Evolutionary conservation across 2,329 filamentous ascomycete species (phyloP).

Genomic region (Cryphonectria japonica): DNA sequence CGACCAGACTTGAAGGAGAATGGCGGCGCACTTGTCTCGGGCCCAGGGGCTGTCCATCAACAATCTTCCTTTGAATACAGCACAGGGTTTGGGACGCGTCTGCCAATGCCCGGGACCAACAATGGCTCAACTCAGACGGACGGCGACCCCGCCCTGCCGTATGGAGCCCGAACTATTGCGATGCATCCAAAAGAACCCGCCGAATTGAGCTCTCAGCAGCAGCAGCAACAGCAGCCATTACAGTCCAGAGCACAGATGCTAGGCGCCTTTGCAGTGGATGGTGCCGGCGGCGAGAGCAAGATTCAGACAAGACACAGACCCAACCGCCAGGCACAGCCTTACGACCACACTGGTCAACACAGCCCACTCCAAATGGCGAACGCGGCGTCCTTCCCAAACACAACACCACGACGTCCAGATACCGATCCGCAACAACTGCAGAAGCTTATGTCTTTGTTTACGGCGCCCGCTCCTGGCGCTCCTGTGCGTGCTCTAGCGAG

Average conservation of each 20-base stretch:
- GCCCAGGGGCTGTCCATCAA: conserved; percentile 22
- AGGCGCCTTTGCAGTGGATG: conserved; percentile 5
- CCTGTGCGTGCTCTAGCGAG: conserved; percentile 24
- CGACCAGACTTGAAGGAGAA: conserved; percentile 23
- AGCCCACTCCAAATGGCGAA: conserved; percentile 36
- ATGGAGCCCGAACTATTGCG: conserved; percentile 18
- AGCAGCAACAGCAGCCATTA: conserved; percentile 1
- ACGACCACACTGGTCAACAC: conserved; percentile 14
- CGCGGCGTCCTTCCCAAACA: conserved; percentile 35
- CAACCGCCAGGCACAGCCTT: conserved; percentile 10
- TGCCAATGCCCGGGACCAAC: conserved; percentile 36
- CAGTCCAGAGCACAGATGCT: conserved; percentile 7
- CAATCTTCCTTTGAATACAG: conserved; percentile 3
- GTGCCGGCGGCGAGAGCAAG: conserved; percentile 11
- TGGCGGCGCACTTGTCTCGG: conserved; percentile 12
- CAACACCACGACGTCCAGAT: conserved; percentile 40
- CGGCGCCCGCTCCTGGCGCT: conserved; percentile 45
- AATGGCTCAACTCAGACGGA: conserved; percentile 40
- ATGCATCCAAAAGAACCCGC: conserved; percentile 12
- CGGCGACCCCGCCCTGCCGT: conserved; percentile 29
- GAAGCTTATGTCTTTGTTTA: conserved; percentile 65
- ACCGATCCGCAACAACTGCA: conserved; percentile 48
- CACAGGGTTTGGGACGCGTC: conserved; percentile 33
- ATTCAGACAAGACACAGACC: conserved; percentile 3
- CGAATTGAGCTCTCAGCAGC: conserved; percentile 6